Conservation (phyloP, 495 filamentous ascomycete species). For the Penicillium coprophilum region DNA sequence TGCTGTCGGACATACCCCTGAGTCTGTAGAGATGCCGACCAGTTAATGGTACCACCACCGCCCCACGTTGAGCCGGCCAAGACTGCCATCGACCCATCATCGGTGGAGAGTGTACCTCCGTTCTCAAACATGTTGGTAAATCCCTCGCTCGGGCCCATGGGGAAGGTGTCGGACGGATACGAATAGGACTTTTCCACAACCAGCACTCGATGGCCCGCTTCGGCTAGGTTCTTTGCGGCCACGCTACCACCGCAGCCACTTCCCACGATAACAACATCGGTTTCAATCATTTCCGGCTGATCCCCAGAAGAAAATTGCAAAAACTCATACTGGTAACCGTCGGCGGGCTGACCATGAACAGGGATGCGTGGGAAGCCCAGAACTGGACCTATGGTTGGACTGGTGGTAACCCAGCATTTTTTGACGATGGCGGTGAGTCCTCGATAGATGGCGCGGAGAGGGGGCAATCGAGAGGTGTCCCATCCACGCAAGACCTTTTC, state of each 20-base stretch:
- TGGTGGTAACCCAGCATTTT: slow-evolving; percentile 58
- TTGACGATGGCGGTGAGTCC: slow-evolving; percentile 55
- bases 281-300: slow-evolving; percentile 58
- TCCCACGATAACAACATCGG: slow-evolving; percentile 82
- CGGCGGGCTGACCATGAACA: slow-evolving; percentile 57
- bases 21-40: slow-evolving; percentile 80
- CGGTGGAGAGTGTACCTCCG: slow-evolving; percentile 51
- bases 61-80: slow-evolving; percentile 77
- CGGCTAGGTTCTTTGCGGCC: slow-evolving; percentile 74
- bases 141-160: slow-evolving; percentile 62
- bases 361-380: slow-evolving; percentile 64
- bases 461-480: slow-evolving; percentile 55
- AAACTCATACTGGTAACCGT: slow-evolving; percentile 56
- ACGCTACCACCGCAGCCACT: slow-evolving; percentile 88
- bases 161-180: slow-evolving; percentile 68
- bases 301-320: slow-evolving; percentile 49
- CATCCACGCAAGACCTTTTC: slow-evolving; percentile 61
- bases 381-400: slow-evolving; percentile 54
- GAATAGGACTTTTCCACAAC: slow-evolving; percentile 83
- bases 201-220: slow-evolving; percentile 69
- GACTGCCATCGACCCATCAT: slow-evolving; percentile 62
- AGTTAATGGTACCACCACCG: slow-evolving; percentile 85
- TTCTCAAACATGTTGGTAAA: slow-evolving; percentile 63
- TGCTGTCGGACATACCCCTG: slow-evolving; percentile 79
- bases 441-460: slow-evolving; percentile 58